Evolutionary conservation across 305 asterid species (phyloP), one percentile per base, ranked within the genome.

Genomic region (Lippia alba): DNA sequence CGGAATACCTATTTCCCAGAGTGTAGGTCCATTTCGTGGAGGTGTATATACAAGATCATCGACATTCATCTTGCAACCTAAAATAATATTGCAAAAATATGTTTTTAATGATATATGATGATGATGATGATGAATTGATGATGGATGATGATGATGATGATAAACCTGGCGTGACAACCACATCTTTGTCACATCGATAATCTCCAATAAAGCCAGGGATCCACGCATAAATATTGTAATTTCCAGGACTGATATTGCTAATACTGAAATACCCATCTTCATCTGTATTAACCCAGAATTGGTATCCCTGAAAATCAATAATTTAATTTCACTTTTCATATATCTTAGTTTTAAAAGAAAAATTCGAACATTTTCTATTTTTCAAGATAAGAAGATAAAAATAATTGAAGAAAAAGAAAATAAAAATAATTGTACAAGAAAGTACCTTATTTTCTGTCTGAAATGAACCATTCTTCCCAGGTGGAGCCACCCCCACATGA

Each of bases 1-100:
- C 12, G 94, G 96, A 11, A 81, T 19, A 48, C 96, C 96, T n/a
- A 89, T 87, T 81, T 89, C 96, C 96, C 94, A 89, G n/a, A 85
- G 49, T 1, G 94, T 89, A 9, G 92, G 84, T n/a, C 96, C 96
- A 15, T 83, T 79, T 18, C 92, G 80, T 0, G 86, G 84, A 24
- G 96, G 88, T 61, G 76, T 74, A 18, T 74, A 85, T 55, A 85
- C 82, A 36, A 86, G 64, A 54, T 75, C 76, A 6, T 83, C 89
- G 46, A 80, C 53, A 19, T 87, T 79, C 6, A 83, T 20, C 19
- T 51, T 6, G 64, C 77, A 56, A 40, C 87, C 96, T 89, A 58
- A 61, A 33, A 44, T 3, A 24, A 3, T 44, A 44, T 8, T 44
- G 12, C 49, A 8, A 44, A 44, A 6, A 30, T 8, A 32, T 3